Conservation (phyloP, 108 stramenopile genomes). For the Cylindrotheca fusiformis region DNA sequence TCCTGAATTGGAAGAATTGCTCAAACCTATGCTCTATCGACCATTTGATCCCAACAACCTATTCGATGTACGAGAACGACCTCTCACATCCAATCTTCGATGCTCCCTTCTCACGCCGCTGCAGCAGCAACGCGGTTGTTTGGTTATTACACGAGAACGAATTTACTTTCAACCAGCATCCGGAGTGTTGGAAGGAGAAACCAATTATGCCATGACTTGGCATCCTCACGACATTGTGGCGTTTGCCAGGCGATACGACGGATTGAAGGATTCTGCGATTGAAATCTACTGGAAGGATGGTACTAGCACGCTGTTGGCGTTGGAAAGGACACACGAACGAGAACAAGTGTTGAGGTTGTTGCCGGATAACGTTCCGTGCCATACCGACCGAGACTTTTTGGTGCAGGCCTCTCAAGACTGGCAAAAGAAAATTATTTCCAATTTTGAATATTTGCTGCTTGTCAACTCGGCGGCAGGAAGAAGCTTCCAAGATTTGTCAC, state of each 20-base stretch:
- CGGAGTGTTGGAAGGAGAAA: slow-evolving; percentile 28
- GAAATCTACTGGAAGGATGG: slow-evolving; percentile 72
- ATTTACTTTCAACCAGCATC: slow-evolving; percentile 72
- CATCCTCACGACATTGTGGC: slow-evolving; percentile 51
- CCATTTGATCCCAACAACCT: slow-evolving; percentile 68
- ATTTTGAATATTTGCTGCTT: slow-evolving; percentile 93
- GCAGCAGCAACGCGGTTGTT: slow-evolving; percentile 49
- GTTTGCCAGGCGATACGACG: slow-evolving; percentile 68
- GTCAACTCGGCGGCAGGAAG: slow-evolving; percentile 95
- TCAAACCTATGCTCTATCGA: slow-evolving; percentile 58
- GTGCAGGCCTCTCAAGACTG: slow-evolving; percentile 61
- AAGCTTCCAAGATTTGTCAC: slow-evolving; percentile 90
- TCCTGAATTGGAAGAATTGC: slow-evolving; percentile 40
- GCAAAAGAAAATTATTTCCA: slow-evolving; percentile 68
- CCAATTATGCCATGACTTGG: slow-evolving; percentile 42
- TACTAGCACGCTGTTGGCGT: slow-evolving; percentile 57
- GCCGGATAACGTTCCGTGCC: slow-evolving; percentile 51
- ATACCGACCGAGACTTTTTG: slow-evolving; percentile 79
- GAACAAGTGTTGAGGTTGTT: slow-evolving; percentile 69
- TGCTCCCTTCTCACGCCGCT: slow-evolving; percentile 52
- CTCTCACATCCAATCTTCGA: slow-evolving; percentile 37
- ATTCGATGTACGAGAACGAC: slow-evolving; percentile 60
- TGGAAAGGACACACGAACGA: slow-evolving; percentile 64
- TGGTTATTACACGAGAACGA: slow-evolving; percentile 59
- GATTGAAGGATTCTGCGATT: slow-evolving; percentile 72